These are phyloP conservation scores for Euphorbia peplus DNA, from an alignment of 345 rosid species.

Conservation along the genomic window DNA sequence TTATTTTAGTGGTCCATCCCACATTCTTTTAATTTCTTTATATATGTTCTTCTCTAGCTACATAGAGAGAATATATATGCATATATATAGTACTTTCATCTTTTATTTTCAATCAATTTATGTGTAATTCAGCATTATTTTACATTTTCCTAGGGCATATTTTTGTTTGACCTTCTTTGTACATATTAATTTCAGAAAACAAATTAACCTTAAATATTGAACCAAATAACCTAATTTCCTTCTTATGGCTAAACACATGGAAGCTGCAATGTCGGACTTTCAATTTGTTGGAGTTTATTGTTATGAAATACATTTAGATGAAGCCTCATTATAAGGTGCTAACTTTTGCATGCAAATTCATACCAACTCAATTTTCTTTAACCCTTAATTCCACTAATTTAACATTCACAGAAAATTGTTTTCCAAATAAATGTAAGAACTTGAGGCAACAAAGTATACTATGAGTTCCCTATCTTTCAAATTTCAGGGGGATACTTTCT, in stretches of 20 bases:
- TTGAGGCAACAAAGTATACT: too few relatives aligned
- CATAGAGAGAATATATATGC: too few relatives aligned
- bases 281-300: slow-evolving; percentile 7
- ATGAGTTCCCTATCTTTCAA: too few relatives aligned
- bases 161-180: slow-evolving; percentile 4
- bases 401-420: background rate
- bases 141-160: background rate
- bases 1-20: slow-evolving; percentile 20
- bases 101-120: background rate
- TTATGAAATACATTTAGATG: slow-evolving; percentile 18
- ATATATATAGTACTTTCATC: background rate
- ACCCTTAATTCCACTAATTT: background rate
- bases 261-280: slow-evolving; percentile 8
- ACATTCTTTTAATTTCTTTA: background rate
- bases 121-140: background rate
- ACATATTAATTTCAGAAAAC: background rate
- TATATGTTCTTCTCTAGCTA: too few relatives aligned
- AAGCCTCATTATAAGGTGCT: slow-evolving; percentile 3
- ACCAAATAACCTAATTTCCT: slow-evolving; percentile 15
- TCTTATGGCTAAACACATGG: slow-evolving; percentile 23
- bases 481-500: too few relatives aligned
- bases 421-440: too few relatives aligned
- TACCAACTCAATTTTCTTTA: slow-evolving; percentile 6
- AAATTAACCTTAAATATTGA: background rate
- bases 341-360: background rate